phyloP scores from a whole-genome alignment of 805 yeast genomes.

The Teunomyces barrocoloradensis region DNA sequence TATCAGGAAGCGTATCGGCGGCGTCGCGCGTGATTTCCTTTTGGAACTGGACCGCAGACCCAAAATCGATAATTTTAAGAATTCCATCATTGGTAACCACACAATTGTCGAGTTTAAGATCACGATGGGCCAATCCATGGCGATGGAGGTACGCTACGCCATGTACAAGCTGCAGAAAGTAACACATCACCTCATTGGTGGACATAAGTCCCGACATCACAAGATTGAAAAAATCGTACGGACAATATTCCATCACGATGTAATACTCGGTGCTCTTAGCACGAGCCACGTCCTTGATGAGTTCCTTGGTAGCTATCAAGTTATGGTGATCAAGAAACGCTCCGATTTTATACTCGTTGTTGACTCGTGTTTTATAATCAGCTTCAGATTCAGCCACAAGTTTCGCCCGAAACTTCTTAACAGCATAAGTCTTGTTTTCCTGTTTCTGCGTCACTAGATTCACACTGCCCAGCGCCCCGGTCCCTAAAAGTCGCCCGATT shows the following conservation, averaged over 20 bases:
- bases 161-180: conserved; percentile 72
- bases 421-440: conserved; percentile 60
- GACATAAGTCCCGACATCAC: conserved; percentile 88
- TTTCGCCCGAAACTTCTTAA: conserved; percentile 78
- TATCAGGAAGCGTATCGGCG: conserved; percentile 9
- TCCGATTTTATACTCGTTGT: conserved; percentile 80
- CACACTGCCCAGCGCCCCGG: conserved; percentile 97
- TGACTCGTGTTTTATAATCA: conserved; percentile 75
- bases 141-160: conserved; percentile 78
- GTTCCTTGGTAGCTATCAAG: conserved; percentile 76
- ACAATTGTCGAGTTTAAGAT: conserved; percentile 88
- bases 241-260: conserved; percentile 91
- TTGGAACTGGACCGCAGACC: conserved; percentile 82
- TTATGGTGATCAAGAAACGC: conserved; percentile 72
- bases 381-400: conserved; percentile 57
- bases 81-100: conserved; percentile 76
- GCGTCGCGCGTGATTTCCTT: conserved; percentile 37
- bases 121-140: conserved; percentile 90
- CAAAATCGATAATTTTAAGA: conserved; percentile 87
- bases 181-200: conserved; percentile 68
- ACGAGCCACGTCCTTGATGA: conserved; percentile 54
- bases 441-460: conserved; percentile 66
- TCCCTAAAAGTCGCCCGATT: conserved; percentile 72
- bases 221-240: conserved; percentile 85
- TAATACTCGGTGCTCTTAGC: conserved; percentile 37